Evolutionary conservation across 2,329 filamentous ascomycete species (phyloP), one percentile per base, ranked within the genome.

Genomic region (Trichophyton equinum): DNA sequence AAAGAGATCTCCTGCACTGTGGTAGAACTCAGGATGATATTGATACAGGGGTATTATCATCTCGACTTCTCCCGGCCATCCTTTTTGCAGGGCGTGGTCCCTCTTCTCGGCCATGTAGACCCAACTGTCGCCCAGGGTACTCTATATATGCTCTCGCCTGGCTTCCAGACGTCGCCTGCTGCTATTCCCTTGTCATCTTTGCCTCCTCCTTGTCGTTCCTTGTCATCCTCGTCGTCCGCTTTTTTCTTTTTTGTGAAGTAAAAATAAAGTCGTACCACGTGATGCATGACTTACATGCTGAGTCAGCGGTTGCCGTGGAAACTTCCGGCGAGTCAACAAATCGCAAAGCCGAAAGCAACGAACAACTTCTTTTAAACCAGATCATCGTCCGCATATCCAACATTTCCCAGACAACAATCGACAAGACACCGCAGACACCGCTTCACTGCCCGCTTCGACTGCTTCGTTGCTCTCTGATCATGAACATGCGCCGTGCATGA

Each of bases 271-370:
- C 27, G n/a, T 15, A 9, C 51, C 51, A 55, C 51, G 51, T 55
- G 51, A 55, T 15, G 40, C n/a, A 44, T 44, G 33, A 25, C n/a
- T 27, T 42, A 18, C 36, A 42, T 20, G 55, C 33, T 72, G 67
- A 71, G 66, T 72, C 69, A 72, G 61, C 64, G 18, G 73, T 76
- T 74, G 71, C 72, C 69, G 62, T 46, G 65, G 67, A 69, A 67
- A 75, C 73, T 27, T 11, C 15, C 27, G n/a, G 27, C 22, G 42
- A 67, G 70, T 71, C 70, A 73, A 72, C 64, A 64, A 66, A 63
- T 64, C 60, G 33, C 36, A 42, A n/a, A 11, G 40, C 40, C 55
- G 33, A n/a, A 57, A 38, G 33, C 33, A 38, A 38, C 33, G 33
- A 38, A 13, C 33, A 13, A 36, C 27, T 27, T 27, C 20, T n/a